Conservation (phyloP, 2,329 filamentous ascomycete species). For the Anthostomella pinea region DNA sequence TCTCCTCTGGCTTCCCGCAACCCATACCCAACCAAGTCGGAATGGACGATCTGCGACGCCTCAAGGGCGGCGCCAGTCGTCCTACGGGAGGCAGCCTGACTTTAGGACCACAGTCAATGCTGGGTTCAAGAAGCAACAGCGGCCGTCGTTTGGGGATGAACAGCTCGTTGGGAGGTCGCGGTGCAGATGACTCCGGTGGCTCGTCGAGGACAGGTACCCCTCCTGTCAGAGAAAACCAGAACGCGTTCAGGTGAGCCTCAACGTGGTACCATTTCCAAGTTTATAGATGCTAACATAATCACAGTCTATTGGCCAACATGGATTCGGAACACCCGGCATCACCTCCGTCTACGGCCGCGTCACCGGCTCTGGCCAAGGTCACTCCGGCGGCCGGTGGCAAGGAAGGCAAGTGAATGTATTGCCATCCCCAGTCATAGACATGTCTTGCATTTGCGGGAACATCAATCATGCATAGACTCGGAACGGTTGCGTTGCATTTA, state of each 20-base stretch:
- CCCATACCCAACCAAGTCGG: slow-evolving; percentile 81
- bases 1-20: slow-evolving; percentile 70
- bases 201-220: slow-evolving; percentile 90
- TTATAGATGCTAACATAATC: slow-evolving; percentile 28
- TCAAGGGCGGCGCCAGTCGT: slow-evolving; percentile 63
- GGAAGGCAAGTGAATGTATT: slow-evolving; percentile 46
- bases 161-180: slow-evolving; percentile 66
- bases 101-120: slow-evolving; percentile 82
- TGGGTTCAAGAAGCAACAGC: slow-evolving; percentile 87
- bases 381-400: slow-evolving; percentile 46
- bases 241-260: slow-evolving; percentile 83
- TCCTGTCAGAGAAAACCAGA: slow-evolving; percentile 61
- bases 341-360: slow-evolving; percentile 66
- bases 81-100: slow-evolving; percentile 60
- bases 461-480: slow-evolving; percentile 42
- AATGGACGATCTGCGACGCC: slow-evolving; percentile 85
- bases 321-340: slow-evolving; percentile 61
- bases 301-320: slow-evolving; percentile 58
- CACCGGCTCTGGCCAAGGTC: slow-evolving; percentile 63
- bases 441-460: slow-evolving; percentile 36
- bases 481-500: slow-evolving; percentile 43
- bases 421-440: slow-evolving; percentile 33
- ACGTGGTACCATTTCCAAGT: neutral
- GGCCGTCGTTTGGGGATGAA: slow-evolving; percentile 77
- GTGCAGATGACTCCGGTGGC: slow-evolving; percentile 79